Evolutionary conservation across 352 stramenopile species (phyloP).

Genomic region (Aphanomyces astaci): DNA sequence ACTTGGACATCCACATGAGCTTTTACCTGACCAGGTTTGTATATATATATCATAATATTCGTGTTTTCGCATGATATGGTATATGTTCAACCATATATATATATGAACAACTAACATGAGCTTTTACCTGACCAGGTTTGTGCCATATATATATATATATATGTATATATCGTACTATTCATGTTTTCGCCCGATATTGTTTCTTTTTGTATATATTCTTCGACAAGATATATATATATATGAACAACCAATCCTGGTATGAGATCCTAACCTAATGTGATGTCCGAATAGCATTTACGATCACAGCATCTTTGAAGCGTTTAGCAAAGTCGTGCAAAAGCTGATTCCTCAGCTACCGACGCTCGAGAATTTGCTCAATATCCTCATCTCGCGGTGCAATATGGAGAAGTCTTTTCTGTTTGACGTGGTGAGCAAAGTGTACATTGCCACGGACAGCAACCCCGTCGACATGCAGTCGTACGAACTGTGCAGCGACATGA

Average conservation of each 20-base stretch:
- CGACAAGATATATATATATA: too few species aligned
- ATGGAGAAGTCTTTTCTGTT: conserved; percentile 99
- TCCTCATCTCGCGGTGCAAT: conserved; percentile 94
- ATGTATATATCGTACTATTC: too few species aligned
- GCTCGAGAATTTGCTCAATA: conserved; percentile 98
- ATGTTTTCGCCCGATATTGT: too few species aligned
- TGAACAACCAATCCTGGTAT: too few species aligned
- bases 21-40: conserved; percentile 79
- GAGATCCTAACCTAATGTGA: not conserved
- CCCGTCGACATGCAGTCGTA: conserved; percentile 97
- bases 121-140: too few species aligned
- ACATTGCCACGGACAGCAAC: conserved; percentile 97
- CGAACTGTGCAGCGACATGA: conserved; percentile 98
- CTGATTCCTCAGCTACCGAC: conserved; percentile 95
- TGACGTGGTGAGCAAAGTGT: conserved; percentile 98
- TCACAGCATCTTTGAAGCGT: conserved; percentile 97
- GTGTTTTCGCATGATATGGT: not conserved
- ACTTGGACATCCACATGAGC: conserved; percentile 89
- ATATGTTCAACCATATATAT: too few species aligned
- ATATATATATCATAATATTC: not conserved
- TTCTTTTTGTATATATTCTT: too few species aligned
- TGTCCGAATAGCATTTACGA: conserved; percentile 71
- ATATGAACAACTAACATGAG: too few species aligned
- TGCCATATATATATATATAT: too few species aligned
- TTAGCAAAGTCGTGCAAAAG: conserved; percentile 97